These are phyloP conservation scores for Spirogloea muscicola DNA, from an alignment of 139 green algal genomes.

Conservation along the genomic window DNA sequence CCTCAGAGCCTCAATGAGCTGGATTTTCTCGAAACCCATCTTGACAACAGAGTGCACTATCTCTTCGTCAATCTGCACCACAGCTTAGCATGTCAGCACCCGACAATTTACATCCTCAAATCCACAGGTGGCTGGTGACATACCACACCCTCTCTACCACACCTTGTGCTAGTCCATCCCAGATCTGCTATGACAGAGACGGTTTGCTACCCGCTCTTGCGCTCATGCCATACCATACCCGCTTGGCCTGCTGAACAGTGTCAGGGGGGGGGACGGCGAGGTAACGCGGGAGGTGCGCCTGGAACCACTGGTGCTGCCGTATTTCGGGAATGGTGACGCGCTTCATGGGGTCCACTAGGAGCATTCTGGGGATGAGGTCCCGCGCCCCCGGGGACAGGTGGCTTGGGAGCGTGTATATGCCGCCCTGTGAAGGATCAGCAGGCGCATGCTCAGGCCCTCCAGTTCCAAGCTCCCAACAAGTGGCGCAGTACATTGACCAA, in stretches of 20 bases:
- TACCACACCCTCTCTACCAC: too few species aligned
- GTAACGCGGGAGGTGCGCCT: constrained; percentile 88
- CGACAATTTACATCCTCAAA: too few species aligned
- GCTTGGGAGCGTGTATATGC: constrained; percentile 93
- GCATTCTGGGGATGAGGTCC: constrained; percentile 97
- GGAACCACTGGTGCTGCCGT: constrained; percentile 93
- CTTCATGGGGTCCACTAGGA: constrained; percentile 97
- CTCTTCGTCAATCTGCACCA: constrained; percentile 58
- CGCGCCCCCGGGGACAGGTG: constrained; percentile 87
- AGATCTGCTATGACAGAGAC: too few species aligned
- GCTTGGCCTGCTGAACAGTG: constrained; percentile 72
- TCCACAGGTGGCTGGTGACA: too few species aligned
- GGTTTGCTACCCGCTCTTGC: too few species aligned
- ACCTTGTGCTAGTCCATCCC: too few species aligned
- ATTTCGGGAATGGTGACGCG: constrained; percentile 99
- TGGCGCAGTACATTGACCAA: too few species aligned
- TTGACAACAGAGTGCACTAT: constrained; percentile 77
- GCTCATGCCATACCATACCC: neutral
- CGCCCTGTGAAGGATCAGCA: too few species aligned
- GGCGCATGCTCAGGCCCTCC: too few species aligned
- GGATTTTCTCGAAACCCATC: constrained; percentile 76
- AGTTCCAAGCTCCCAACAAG: too few species aligned
- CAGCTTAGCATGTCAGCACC: too few species aligned
- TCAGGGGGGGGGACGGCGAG: constrained; percentile 68
- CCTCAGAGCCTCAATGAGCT: constrained; percentile 66